phyloP scores from a whole-genome alignment of 768 basidiomycete species.

The Mycena capillaripes region DNA sequence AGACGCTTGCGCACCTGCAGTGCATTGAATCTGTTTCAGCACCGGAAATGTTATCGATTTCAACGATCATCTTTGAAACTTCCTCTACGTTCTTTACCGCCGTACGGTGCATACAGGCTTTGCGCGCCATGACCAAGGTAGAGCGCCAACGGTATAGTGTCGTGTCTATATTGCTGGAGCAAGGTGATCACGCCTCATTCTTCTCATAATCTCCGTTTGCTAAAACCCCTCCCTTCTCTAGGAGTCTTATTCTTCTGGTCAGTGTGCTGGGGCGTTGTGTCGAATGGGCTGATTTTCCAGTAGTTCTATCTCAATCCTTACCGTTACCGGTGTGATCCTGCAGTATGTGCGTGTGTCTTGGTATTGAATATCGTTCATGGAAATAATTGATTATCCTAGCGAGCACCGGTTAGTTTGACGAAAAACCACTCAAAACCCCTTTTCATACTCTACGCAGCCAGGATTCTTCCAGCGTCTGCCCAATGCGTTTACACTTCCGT shows the following conservation, averaged over 20 bases:
- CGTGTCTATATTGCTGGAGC: too few species aligned
- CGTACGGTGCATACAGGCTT: background rate
- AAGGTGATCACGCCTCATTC: constrained; percentile 2
- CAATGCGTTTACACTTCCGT: constrained; percentile 7
- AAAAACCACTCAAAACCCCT: background rate
- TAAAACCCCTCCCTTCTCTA: background rate
- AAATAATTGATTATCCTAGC: too few species aligned
- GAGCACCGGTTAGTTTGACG: background rate
- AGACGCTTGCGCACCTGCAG: background rate
- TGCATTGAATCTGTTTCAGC: background rate
- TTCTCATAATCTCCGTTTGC: background rate
- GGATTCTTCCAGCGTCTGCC: constrained; percentile 7
- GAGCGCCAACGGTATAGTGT: too few species aligned
- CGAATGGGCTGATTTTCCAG: background rate
- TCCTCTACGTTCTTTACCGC: background rate
- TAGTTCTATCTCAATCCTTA: too few species aligned
- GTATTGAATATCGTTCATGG: too few species aligned
- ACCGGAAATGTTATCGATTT: background rate
- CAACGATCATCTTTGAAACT: too few species aligned
- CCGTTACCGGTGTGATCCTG: too few species aligned
- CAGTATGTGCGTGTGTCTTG: too few species aligned
- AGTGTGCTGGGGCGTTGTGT: background rate
- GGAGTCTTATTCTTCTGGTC: constrained; percentile 1
- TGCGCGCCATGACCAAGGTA: constrained; percentile 1
- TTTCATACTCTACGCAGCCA: background rate